Base-by-base conservation (phyloP, 345 rosid genomes). In the Dipteronia dyeriana region DNA sequence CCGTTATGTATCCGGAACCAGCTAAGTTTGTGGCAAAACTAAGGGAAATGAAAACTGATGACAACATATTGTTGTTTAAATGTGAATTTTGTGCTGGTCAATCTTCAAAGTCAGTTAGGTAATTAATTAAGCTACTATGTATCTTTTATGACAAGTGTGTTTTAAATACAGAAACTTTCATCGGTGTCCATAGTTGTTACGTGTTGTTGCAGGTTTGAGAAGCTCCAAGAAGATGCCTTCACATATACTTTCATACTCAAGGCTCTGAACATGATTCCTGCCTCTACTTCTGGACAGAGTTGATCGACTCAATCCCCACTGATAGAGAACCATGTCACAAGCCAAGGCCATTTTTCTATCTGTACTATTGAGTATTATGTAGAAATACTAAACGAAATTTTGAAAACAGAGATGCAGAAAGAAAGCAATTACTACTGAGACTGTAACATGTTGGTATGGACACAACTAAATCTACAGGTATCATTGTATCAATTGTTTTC, bases 81-180 rank as follows among this genome's bases (percentile, higher is more conserved):
- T 93, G 98, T 77, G 95, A 92, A 81, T 87, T 95, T 64, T 92
- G 99, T 54, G 96, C 97, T 20, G 99, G 99, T 19, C 99, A 95
- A 88, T 92, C 88, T 80, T 92, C 98, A 17, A 95, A 95, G 81
- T 92, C 99, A 0, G 97, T 98, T 78, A 92, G 99, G 99, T 34
- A 34, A 34, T 34, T 26, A 26, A 26, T 39, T 96, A 84, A 51
- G 69, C 61, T 74, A 6, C 26, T 43, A 0, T 12, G 0, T 49
- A 56, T 56, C 53, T 26, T 23, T 62, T 49, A 45, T 25, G 9
- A 20, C 38, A 34, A 49, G 19, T 49, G 19, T 13, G 17, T 57
- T 57, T n/a, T n/a, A 57, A 57, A n/a, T 20, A 57, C 19, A 57
- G 62, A 8, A 57, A 41, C 20, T 2, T 57, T 8, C 62, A 19